Conservation (phyloP, 768 basidiomycete species). For the Pluteus cervinus region DNA sequence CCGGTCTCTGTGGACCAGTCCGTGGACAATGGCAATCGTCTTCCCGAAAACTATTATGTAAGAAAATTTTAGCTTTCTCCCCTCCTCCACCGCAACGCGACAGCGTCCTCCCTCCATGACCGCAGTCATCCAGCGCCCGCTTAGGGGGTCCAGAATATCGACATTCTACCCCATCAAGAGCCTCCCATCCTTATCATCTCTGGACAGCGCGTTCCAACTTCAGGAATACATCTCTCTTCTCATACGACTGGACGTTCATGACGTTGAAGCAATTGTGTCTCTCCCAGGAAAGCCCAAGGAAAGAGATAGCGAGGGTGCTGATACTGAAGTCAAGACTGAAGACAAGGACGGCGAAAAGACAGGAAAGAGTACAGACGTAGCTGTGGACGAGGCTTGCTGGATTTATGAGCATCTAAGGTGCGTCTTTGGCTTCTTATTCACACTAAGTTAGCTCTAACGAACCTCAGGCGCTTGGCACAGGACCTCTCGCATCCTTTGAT, state of each 20-base stretch:
- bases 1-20: too few relatives aligned
- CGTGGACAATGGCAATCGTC: too few relatives aligned
- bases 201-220: constrained; percentile 91
- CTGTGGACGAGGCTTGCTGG: constrained; percentile 82
- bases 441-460: background rate
- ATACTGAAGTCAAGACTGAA: constrained; percentile 23
- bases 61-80: too few relatives aligned
- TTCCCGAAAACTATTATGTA: too few relatives aligned
- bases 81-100: too few relatives aligned
- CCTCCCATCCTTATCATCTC: constrained; percentile 60
- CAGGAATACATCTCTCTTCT: constrained; percentile 92
- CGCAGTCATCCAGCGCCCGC: constrained; percentile 54
- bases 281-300: constrained; percentile 53
- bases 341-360: constrained; percentile 30
- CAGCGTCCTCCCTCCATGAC: too few relatives aligned
- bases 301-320: constrained; percentile 13
- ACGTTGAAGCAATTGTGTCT: constrained; percentile 76
- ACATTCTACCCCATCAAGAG: constrained; percentile 75
- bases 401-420: constrained; percentile 60
- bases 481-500: constrained; percentile 84
- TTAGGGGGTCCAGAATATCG: constrained; percentile 72
- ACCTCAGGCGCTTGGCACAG: constrained; percentile 74
- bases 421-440: constrained; percentile 5
- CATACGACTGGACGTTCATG: constrained; percentile 81
- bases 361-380: constrained; percentile 37